Evolutionary conservation across 306 rosid genomes (phyloP), one percentile per base, ranked within the genome.

Genomic region (Boehmeria nivea): DNA sequence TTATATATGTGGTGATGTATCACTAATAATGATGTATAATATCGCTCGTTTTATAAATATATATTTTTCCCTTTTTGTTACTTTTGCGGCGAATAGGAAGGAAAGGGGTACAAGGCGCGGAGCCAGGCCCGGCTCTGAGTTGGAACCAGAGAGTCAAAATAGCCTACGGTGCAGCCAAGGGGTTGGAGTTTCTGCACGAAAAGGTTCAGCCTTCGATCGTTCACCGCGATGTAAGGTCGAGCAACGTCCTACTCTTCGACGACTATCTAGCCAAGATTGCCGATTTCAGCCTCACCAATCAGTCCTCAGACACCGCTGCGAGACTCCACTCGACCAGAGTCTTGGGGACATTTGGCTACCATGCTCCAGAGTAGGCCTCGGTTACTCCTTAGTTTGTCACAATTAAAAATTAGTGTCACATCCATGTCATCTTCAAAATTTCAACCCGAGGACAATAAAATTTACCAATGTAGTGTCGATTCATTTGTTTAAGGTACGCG

Each of bases 21-120:
- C n/a, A n/a, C n/a, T n/a, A n/a, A n/a, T n/a, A n/a, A n/a, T n/a
- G n/a, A n/a, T n/a, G n/a, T n/a, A n/a, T n/a, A n/a, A n/a, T n/a
- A n/a, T n/a, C n/a, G n/a, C n/a, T n/a, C n/a, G n/a, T n/a, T n/a
- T n/a, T n/a, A n/a, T n/a, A n/a, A n/a, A n/a, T n/a, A n/a, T n/a
- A n/a, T 23, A 14, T 55, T 22, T 33, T 11, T 33, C 38, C 5
- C 4, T 40, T 14, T 40, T 40, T 40, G 4, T 40, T 40, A 12
- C 10, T 0, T 40, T 40, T 61, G 4, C 65, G 37, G 18, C 84
- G 65, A 14, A 12, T 74, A 90, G 98, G 98, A 60, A 82, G 98
- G 60, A 90, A 90, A 63, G 98, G 98, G 49, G 98, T 90, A 40
- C 91, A 90, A 75, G 95, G 95, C 60, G 95, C 98, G 46, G 98